A percentile compares a stretch with the other conserved stretches of the same genome.
phyloP scores from a whole-genome alignment of 2,329 filamentous ascomycete species.

The Camptophora hylomeconis region DNA sequence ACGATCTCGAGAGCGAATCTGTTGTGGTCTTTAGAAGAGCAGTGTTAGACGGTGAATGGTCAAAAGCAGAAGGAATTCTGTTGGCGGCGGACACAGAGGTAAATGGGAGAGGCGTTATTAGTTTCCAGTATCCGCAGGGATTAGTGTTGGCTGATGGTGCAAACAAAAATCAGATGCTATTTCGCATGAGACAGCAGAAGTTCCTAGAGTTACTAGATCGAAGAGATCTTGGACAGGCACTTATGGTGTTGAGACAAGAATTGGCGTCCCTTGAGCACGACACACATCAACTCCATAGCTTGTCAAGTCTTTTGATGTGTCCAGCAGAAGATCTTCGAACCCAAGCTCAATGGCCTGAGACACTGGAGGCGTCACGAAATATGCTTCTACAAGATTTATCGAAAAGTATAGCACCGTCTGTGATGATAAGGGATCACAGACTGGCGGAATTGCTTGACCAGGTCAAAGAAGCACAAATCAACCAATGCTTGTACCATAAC shows the following conservation, averaged over 20 bases:
- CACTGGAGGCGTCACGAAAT: conserved; percentile 59
- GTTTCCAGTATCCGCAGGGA: conserved; percentile 27
- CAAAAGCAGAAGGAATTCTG: conserved; percentile 69
- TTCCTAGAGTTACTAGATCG: conserved; percentile 80
- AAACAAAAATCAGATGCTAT: conserved; percentile 68
- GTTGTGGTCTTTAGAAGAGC: conserved; percentile 77
- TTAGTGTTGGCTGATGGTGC: conserved; percentile 64
- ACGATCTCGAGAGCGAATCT: conserved; percentile 69
- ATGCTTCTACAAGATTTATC: conserved; percentile 69
- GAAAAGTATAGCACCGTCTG: conserved; percentile 81
- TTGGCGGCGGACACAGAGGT: conserved; percentile 38
- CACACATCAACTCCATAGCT: conserved; percentile 59
- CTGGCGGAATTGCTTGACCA: conserved; percentile 69
- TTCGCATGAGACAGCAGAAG: conserved; percentile 84
- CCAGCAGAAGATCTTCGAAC: conserved; percentile 61
- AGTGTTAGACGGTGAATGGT: conserved; percentile 69
- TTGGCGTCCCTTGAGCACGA: conserved; percentile 77
- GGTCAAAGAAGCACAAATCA: conserved; percentile 72
- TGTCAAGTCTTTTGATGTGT: conserved; percentile 87
- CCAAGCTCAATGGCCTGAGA: conserved; percentile 77
- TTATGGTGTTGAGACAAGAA: conserved; percentile 76
- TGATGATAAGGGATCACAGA: conserved; percentile 91
- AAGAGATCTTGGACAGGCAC: conserved; percentile 57
- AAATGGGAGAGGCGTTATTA: conserved; percentile 14
- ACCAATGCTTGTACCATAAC: conserved; percentile 79